phyloP scores from a whole-genome alignment of 768 basidiomycete species.

The button mushroom (Agaricus bisporus) region DNA sequence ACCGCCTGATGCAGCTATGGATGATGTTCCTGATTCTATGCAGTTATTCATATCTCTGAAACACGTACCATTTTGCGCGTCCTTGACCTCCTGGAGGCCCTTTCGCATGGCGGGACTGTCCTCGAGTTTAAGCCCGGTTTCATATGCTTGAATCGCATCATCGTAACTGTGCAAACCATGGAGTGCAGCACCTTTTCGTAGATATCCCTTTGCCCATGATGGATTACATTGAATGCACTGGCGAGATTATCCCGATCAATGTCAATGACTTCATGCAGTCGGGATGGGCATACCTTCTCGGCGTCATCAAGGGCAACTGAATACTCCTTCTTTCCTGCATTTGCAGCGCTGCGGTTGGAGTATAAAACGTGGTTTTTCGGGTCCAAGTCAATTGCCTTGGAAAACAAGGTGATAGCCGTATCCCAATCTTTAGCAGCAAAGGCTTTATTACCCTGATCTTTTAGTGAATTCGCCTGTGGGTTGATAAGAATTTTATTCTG shows the following conservation, averaged over 20 bases:
- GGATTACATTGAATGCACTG: conserved; percentile 79
- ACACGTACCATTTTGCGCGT: conserved; percentile 61
- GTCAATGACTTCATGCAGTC: not conserved
- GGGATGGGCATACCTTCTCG: conserved; percentile 58
- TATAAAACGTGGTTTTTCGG: conserved; percentile 82
- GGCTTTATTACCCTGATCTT: conserved; percentile 93
- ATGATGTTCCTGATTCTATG: conserved; percentile 16
- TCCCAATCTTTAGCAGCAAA: conserved; percentile 92
- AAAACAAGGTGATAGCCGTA: conserved; percentile 78
- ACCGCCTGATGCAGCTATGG: conserved; percentile 24
- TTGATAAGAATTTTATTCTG: not conserved
- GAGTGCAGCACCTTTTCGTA: conserved; percentile 87
- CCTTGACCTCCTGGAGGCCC: conserved; percentile 83
- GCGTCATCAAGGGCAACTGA: conserved; percentile 78
- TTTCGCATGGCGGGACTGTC: conserved; percentile 78
- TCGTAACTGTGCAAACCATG: conserved; percentile 77
- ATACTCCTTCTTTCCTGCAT: conserved; percentile 81
- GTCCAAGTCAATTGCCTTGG: conserved; percentile 79
- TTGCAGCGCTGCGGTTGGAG: conserved; percentile 89
- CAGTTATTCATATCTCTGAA: not conserved
- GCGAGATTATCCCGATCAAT: conserved; percentile 1
- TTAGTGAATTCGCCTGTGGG: conserved; percentile 51
- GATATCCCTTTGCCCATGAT: conserved; percentile 85
- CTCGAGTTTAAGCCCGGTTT: conserved; percentile 75
- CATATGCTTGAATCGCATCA: conserved; percentile 81